phyloP scores from a whole-genome alignment of 352 stramenopile species.

The Achlya hypogyna region DNA sequence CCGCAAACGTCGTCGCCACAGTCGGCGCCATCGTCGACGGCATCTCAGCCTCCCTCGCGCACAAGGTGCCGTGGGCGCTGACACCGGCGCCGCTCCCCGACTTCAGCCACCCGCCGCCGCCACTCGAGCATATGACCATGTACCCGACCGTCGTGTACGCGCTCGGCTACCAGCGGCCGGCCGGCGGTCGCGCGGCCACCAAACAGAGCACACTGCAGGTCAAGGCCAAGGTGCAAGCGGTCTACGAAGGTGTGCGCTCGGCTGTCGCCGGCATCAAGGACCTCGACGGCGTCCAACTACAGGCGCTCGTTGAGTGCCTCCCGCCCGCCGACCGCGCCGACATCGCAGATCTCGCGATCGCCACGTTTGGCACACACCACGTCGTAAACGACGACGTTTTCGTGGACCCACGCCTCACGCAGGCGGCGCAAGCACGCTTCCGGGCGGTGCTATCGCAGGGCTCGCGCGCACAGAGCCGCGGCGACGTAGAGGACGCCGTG shows the following conservation, averaged over 20 bases:
- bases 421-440: conserved; percentile 30
- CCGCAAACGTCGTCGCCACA: conserved; percentile 39
- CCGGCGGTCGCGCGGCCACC: conserved; percentile 33
- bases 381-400: conserved; percentile 18
- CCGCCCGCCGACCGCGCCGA: conserved; percentile 26
- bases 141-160: conserved; percentile 65
- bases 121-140: conserved; percentile 30
- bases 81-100: not conserved
- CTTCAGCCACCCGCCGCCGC: conserved; percentile 16
- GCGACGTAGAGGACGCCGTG: conserved; percentile 40
- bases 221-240: conserved; percentile 76
- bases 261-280: conserved; percentile 38
- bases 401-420: conserved; percentile 14
- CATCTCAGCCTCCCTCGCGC: conserved; percentile 34
- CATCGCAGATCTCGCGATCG: conserved; percentile 19
- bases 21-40: conserved; percentile 34
- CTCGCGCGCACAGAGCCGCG: conserved; percentile 39
- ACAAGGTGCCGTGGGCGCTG: conserved; percentile 61
- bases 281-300: conserved; percentile 60
- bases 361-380: conserved; percentile 10
- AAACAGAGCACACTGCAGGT: conserved; percentile 69
- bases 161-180: conserved; percentile 49
- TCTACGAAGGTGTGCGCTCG: conserved; percentile 56
- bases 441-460: conserved; percentile 67
- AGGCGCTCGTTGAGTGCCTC: conserved; percentile 62